Evolutionary conservation across 2,329 filamentous ascomycete species (phyloP), one percentile per base, ranked within the genome.

Genomic region (Scytalidium sp.): DNA sequence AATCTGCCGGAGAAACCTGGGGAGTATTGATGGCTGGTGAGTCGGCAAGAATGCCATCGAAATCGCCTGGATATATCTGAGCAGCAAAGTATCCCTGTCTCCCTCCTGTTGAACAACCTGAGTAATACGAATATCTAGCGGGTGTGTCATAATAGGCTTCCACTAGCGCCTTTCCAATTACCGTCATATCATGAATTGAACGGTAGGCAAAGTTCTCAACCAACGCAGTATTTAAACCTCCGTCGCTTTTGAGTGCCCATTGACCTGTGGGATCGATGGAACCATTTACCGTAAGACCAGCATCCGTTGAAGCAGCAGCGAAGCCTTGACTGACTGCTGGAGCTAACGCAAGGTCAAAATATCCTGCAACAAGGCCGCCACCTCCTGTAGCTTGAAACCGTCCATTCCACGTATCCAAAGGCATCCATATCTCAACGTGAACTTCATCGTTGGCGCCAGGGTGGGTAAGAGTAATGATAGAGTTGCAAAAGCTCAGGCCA

Each of bases 301-400:
- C 62, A 41, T 67, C 61, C 2, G 63, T 64, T 3, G 55, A 59
- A 13, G 53, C 56, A n/a, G 62, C 59, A 1, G 63, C 60, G 44
- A 60, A 66, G n/a, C 62, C 62, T 25, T 61, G 58, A 6, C 41
- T 49, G 2, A 65, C 20, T 1, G 58, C 55, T 2, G 56, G 57
- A 17, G 51, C 50, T 53, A 65, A 60, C 15, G 40, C 41, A 20
- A 19, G 45, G 15, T 60, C 55, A 5, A 52, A 51, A 25, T 56
- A 19, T 8, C 65, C 64, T 0, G 66, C 61, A 6, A 51, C 52
- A 36, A 48, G 67, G 3, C 63, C 65, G 3, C 61, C 61, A 3
- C 66, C 66, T 1, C 66, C 66, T n/a, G 64, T 48, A 8, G 53
- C 63, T 23, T 62, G 55, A 3, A 67, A 56, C 4, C 66, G 57